Conservation (phyloP, 306 rosid species). For the Fragaria iinumae region DNA sequence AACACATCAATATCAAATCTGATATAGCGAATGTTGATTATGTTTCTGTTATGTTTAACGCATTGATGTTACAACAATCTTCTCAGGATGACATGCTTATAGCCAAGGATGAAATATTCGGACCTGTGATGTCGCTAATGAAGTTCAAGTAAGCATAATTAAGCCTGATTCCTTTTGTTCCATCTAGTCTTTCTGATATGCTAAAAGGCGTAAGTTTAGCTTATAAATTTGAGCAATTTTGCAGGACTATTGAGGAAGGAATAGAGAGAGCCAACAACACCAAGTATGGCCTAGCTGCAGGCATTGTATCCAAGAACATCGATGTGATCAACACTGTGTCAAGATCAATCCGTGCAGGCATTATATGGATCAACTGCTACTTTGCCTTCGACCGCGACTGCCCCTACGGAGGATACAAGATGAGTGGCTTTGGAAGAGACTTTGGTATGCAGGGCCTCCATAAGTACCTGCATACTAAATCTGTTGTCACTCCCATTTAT, state of each 20-base stretch:
- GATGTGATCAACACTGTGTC: slow-evolving; percentile 79
- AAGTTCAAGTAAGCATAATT: slow-evolving; percentile 81
- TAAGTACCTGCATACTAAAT: slow-evolving; percentile 70
- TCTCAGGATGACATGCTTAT: slow-evolving; percentile 71
- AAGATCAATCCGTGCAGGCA: slow-evolving; percentile 76
- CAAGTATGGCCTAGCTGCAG: slow-evolving; percentile 78
- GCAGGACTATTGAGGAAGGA: slow-evolving; percentile 75
- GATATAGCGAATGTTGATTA: not conserved
- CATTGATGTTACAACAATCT: not conserved
- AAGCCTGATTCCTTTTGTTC: not conserved
- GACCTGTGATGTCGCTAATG: slow-evolving; percentile 69
- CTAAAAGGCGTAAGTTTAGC: slow-evolving; percentile 1
- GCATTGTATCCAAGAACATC: slow-evolving; percentile 65
- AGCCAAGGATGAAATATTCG: slow-evolving; percentile 75
- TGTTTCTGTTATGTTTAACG: not conserved
- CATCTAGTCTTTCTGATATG: not conserved
- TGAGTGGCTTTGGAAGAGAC: slow-evolving; percentile 91
- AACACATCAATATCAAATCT: not conserved
- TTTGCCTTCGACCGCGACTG: slow-evolving; percentile 55
- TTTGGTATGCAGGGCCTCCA: slow-evolving; percentile 55
- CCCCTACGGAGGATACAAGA: slow-evolving; percentile 78
- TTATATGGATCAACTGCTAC: slow-evolving; percentile 80
- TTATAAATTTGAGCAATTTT: not conserved
- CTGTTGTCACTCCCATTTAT: slow-evolving; percentile 73
- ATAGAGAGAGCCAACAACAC: slow-evolving; percentile 68